phyloP scores from a whole-genome alignment of 2,329 filamentous ascomycete species.

The Trichocomaceae sp. region DNA sequence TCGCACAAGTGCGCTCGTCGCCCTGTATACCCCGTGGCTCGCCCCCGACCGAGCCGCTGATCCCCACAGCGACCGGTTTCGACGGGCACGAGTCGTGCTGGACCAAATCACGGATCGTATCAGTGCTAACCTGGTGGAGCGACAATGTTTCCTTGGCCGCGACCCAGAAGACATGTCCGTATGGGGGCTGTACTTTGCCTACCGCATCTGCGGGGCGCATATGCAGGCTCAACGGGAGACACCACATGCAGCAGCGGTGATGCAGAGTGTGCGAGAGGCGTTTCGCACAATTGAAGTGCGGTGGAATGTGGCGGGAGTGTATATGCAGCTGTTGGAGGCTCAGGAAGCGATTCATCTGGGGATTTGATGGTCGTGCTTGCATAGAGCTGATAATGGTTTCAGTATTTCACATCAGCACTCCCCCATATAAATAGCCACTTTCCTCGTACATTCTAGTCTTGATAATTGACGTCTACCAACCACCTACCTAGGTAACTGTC shows the following conservation, averaged over 20 bases:
- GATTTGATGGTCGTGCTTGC: too few species aligned
- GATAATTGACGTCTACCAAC: too few species aligned
- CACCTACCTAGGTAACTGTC: too few species aligned
- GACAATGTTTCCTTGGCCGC: slow-evolving; percentile 17
- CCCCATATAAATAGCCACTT: too few species aligned
- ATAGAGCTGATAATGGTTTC: too few species aligned
- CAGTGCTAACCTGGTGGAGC: slow-evolving; percentile 13
- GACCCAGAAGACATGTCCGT: slow-evolving; percentile 17
- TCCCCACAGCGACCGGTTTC: background rate
- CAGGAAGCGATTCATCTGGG: background rate
- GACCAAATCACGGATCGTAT: background rate
- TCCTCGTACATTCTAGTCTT: too few species aligned
- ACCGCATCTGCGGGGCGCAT: slow-evolving; percentile 15
- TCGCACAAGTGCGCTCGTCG: too few species aligned
- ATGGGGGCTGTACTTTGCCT: slow-evolving; percentile 22
- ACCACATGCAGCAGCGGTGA: background rate
- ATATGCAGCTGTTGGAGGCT: background rate
- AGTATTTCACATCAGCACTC: too few species aligned
- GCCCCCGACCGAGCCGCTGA: background rate
- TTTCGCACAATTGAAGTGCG: background rate
- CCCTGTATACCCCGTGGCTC: background rate
- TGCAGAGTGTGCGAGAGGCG: background rate
- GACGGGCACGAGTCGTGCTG: background rate
- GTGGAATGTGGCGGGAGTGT: background rate
- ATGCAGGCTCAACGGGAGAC: background rate